Evolutionary conservation across 345 rosid species (phyloP).

Genomic region (Cochlearia excelsa): DNA sequence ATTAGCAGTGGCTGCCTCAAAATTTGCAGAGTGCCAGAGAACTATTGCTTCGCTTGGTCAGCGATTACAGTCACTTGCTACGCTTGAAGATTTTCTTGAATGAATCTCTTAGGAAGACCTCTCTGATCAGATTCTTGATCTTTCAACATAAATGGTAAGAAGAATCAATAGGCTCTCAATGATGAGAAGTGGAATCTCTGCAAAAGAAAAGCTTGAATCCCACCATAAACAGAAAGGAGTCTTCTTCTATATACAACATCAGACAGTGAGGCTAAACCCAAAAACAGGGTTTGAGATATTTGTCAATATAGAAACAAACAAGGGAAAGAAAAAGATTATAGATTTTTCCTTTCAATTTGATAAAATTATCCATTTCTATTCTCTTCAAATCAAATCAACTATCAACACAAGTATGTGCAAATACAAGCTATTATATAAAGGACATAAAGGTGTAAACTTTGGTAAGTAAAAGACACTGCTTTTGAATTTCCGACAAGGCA

Average conservation of each 20-base stretch:
- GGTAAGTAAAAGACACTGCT: not conserved
- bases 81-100: constrained; percentile 53
- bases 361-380: constrained; percentile 21
- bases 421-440: too few species aligned
- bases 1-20: constrained; percentile 60
- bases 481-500: constrained; percentile 5
- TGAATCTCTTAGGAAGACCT: constrained; percentile 40
- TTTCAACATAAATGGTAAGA: constrained; percentile 10
- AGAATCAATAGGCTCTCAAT: constrained; percentile 2
- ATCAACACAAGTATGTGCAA: too few species aligned
- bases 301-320: constrained; percentile 20
- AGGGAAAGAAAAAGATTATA: constrained; percentile 16
- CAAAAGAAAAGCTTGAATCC: constrained; percentile 10
- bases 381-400: not conserved
- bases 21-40: constrained; percentile 80
- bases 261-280: constrained; percentile 21
- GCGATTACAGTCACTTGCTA: constrained; percentile 59
- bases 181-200: constrained; percentile 19
- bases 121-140: constrained; percentile 8
- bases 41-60: constrained; percentile 71
- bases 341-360: constrained; percentile 14
- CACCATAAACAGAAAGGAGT: not conserved
- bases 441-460: constrained; percentile 10
- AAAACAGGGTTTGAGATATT: constrained; percentile 30
- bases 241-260: constrained; percentile 2